Percentiles rank a stretch among this genome's conserved stretches.
Conservation (phyloP, 805 yeast species). For the Pichia membranifaciens region DNA sequence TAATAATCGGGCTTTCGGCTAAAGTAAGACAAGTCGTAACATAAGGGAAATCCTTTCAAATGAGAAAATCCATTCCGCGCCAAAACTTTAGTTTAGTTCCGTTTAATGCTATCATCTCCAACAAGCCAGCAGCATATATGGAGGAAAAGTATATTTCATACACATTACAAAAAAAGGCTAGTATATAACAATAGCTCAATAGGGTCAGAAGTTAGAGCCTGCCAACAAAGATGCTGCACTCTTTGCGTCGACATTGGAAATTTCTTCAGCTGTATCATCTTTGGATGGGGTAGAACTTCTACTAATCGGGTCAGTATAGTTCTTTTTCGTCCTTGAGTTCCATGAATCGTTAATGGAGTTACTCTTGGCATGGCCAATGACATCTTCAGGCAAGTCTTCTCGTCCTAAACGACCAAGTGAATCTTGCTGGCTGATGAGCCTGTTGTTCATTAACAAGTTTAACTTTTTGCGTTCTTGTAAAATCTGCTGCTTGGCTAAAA, state of each 20-base stretch:
- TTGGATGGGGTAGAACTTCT: background rate
- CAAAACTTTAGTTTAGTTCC: too few species aligned
- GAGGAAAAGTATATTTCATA: too few species aligned
- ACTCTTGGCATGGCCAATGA: background rate
- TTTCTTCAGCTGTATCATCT: constrained; percentile 12
- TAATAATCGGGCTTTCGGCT: too few species aligned
- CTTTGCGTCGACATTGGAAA: constrained; percentile 58
- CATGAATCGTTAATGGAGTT: constrained; percentile 25
- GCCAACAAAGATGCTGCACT: constrained; percentile 82
- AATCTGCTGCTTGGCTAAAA: constrained; percentile 61
- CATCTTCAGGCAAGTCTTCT: constrained; percentile 44
- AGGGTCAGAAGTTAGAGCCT: constrained; percentile 53
- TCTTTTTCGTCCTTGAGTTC: constrained; percentile 30
- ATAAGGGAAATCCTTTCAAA: background rate
- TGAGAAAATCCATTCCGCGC: too few species aligned
- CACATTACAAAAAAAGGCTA: too few species aligned
- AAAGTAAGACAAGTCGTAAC: too few species aligned
- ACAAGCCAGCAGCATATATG: too few species aligned
- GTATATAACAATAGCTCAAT: too few species aligned
- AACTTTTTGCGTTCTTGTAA: constrained; percentile 82
- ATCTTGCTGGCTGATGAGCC: constrained; percentile 28
- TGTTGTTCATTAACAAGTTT: constrained; percentile 60
- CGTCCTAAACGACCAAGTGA: constrained; percentile 72
- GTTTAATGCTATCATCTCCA: too few species aligned
- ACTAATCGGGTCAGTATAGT: constrained; percentile 1